Evolutionary conservation across 352 stramenopile species (phyloP), one percentile per base, ranked within the genome.

Genomic region (Phytopythium sindhum): DNA sequence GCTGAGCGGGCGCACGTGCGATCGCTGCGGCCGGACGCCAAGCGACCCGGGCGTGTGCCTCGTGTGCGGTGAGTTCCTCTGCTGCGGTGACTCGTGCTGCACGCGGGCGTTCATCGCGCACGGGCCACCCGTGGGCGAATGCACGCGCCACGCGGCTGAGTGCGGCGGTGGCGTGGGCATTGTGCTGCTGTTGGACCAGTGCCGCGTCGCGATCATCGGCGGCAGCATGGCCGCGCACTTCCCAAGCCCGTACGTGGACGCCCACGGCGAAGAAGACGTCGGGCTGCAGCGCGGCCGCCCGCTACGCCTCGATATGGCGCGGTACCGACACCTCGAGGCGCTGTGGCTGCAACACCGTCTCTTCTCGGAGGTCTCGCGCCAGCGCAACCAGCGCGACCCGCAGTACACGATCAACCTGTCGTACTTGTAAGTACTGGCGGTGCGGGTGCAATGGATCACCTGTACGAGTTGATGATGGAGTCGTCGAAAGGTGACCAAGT

Each of bases 321-420:
- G 88, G 6, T 96, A 93, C 63, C 68, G 67, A 5, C 80, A 91
- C 54, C 64, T 96, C 26, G 82, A 96, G 69, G 89, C 83, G 52
- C 64, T 95, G n/a, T 96, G 88, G 88, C 60, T 90, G 26, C 91
- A 82, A 58, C 85, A 96, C 51, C 82, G 82, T 19, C 88, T 96
- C 61, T 94, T 95, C 56, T 77, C 79, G 1, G 87, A 96, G 64
- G 87, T 96, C 24, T 95, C 88, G 35, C 83, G 88, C 31, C 86
- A 91, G 64, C 88, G 88, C 63, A 96, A 96, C 63, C 85, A 93
- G 69, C 83, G 83, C 60, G 88, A 96, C 26, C 84, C 84, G 48
- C 88, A 96, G 70, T 93, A 90, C 69, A 89, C 88, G 39, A 89
- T 96, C 65, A 93, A 93, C 51, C 66, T 94, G 28, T 95, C 88